These are phyloP conservation scores for Fusarium sp. DNA, from an alignment of 2,329 filamentous ascomycete genomes.

Conservation along the genomic window DNA sequence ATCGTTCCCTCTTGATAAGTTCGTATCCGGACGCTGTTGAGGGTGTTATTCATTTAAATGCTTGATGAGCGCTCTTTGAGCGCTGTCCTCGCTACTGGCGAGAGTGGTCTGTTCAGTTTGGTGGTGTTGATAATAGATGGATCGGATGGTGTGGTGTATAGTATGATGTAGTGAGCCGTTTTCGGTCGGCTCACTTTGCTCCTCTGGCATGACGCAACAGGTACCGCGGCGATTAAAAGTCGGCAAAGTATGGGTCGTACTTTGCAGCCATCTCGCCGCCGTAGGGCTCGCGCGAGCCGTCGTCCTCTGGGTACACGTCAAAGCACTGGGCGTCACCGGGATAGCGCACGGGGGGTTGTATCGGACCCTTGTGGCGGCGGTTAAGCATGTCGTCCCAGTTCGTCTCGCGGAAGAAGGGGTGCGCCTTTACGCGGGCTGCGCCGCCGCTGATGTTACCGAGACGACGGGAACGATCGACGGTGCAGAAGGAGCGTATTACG, in stretches of 20 bases:
- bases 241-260: slow-evolving; percentile 78
- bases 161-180: neutral
- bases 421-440: slow-evolving; percentile 76
- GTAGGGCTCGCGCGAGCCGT: slow-evolving; percentile 73
- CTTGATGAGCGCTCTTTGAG: neutral
- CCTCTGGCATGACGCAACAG: neutral
- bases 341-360: slow-evolving; percentile 79
- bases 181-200: neutral
- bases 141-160: neutral
- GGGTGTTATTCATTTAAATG: neutral
- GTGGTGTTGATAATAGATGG: neutral
- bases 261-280: slow-evolving; percentile 75
- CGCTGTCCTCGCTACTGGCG: neutral
- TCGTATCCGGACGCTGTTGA: neutral
- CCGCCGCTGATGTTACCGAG: slow-evolving; percentile 84
- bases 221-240: slow-evolving; percentile 60
- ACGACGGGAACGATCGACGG: slow-evolving; percentile 80
- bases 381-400: slow-evolving; percentile 80
- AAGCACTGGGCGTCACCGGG: slow-evolving; percentile 84
- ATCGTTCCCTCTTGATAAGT: slow-evolving; percentile 14
- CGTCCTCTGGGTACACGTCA: slow-evolving; percentile 84
- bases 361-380: slow-evolving; percentile 74
- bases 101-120: slow-evolving; percentile 4
- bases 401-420: slow-evolving; percentile 79
- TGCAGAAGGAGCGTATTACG: slow-evolving; percentile 81